Percentiles rank a stretch among this genome's conserved stretches.
These are phyloP conservation scores for Luvunga scandens DNA, from an alignment of 345 rosid genomes.

Conservation along the genomic window DNA sequence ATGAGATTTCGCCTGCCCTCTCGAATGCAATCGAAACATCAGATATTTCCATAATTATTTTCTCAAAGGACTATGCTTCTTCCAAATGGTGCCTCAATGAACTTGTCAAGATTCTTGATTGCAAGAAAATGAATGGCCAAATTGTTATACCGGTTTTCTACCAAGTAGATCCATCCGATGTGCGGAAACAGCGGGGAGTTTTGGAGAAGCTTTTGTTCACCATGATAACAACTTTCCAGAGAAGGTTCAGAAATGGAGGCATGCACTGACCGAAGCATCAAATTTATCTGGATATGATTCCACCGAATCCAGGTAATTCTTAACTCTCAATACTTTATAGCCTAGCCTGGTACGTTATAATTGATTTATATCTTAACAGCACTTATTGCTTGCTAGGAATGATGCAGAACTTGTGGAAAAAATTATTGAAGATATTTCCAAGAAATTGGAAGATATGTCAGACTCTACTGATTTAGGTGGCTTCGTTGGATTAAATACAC, in stretches of 20 bases:
- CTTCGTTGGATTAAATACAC: neutral
- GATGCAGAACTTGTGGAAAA: neutral
- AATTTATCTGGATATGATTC: slow-evolving; percentile 10
- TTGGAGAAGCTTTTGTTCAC: neutral
- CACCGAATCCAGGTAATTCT: neutral
- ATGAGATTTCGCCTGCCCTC: neutral
- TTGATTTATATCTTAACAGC: too few species aligned
- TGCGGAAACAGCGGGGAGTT: slow-evolving; percentile 5
- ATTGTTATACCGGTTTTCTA: slow-evolving; percentile 12
- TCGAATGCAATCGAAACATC: neutral
- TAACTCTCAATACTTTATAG: too few species aligned
- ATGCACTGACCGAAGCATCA: neutral
- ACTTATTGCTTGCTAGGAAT: neutral
- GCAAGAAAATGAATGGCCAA: neutral
- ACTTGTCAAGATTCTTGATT: slow-evolving; percentile 2
- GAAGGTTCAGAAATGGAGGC: neutral
- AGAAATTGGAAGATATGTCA: neutral
- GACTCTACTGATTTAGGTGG: neutral
- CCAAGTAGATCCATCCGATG: neutral
- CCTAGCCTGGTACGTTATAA: too few species aligned
- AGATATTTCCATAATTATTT: neutral
- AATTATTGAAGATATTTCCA: neutral
- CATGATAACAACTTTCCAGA: neutral
- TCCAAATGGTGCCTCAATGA: slow-evolving; percentile 3
- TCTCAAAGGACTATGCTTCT: neutral